Evolutionary conservation across 192 early-diverging fungal genomes (phyloP), one percentile per base, ranked within the genome.

Genomic region (Linnemannia schmuckeri): DNA sequence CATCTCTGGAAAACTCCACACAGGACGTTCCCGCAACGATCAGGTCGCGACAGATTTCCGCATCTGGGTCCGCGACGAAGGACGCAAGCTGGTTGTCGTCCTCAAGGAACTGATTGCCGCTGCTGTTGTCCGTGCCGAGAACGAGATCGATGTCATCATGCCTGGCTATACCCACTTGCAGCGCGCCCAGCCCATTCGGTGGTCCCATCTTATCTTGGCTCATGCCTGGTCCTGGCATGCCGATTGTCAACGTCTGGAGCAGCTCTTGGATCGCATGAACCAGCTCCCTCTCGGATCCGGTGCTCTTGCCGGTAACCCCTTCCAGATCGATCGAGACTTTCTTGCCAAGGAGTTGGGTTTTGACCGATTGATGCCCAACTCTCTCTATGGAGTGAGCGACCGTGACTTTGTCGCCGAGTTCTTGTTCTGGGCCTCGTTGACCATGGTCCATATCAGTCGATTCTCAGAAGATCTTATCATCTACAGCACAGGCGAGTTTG

Each of bases 81-180:
- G 93, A 15, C 79, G 83, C 42, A 90, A 91, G 84, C 80, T 98
- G 30, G 76, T 95, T 5, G 90, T 72, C 4, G 89, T 93, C 68
- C 81, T 98, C 54, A 96, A 96, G 85, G 94, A 95, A 71, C 88
- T 99, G 37, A 95, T 99, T 9, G 89, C 85, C 18, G 93, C 93
- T 17, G 89, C 93, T 40, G 95, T 97, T 5, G 88, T 89, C 44
- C 92, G 98, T n/a, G 98, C 98, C 8, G 93, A 96, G 76, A 83
- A 81, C 42, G 98, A 99, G 82, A 92, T 98, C 17, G 96, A 99
- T 88, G 94, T 97, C n/a, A 82, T 99, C 74, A 98, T 99, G 97
- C 98, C 98, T 49, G 98, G 98, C 0, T 99, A 99, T 91, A 99
- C 98, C n/a, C 98, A 99, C 88, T 82, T 99, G 84, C 98, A 96